These are phyloP conservation scores for Diaporthe helianthi DNA, from an alignment of 2,329 filamentous ascomycete genomes.

Conservation along the genomic window DNA sequence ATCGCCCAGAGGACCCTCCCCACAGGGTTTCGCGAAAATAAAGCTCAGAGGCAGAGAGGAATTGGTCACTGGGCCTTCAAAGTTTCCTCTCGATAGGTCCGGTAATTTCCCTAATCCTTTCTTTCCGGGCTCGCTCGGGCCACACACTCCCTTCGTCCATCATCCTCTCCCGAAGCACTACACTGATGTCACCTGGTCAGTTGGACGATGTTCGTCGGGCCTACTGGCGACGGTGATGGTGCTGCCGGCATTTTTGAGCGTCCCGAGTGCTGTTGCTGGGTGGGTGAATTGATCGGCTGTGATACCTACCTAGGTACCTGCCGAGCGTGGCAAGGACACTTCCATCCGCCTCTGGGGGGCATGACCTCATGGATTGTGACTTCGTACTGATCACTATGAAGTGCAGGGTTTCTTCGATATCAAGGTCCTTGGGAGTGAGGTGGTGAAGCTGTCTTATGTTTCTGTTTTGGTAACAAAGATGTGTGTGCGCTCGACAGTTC, in stretches of 20 bases:
- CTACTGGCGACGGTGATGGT: constrained; percentile 17
- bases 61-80: background rate
- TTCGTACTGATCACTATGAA: too few relatives aligned
- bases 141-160: background rate
- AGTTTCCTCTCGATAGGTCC: background rate
- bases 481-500: constrained; percentile 6
- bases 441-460: background rate
- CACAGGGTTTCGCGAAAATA: background rate
- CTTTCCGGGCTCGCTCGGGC: background rate
- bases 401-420: too few relatives aligned
- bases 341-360: background rate
- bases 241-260: background rate
- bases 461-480: background rate
- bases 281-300: background rate
- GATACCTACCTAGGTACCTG: background rate
- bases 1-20: background rate
- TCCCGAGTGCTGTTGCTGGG: background rate
- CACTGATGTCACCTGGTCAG: background rate
- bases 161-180: background rate
- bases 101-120: background rate
- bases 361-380: background rate
- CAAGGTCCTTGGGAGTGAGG: background rate
- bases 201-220: background rate
- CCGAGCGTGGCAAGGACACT: background rate
- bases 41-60: background rate